These are phyloP conservation scores for Microdochium trichocladiopsis DNA, from an alignment of 2,329 filamentous ascomycete species.

Conservation along the genomic window DNA sequence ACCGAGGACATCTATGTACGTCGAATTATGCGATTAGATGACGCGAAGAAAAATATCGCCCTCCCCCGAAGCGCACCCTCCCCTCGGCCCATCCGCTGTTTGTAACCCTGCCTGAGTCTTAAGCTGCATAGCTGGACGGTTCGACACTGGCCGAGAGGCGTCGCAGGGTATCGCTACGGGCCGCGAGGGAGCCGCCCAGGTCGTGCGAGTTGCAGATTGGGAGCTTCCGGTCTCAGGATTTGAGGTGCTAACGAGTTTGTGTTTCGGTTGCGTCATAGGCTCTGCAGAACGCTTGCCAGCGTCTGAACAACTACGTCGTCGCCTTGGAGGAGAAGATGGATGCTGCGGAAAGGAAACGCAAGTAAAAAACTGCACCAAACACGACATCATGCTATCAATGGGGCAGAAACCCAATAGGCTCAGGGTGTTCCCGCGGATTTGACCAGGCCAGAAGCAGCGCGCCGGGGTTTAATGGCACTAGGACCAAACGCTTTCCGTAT, in stretches of 20 bases:
- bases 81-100: too few relatives aligned
- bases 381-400: neutral
- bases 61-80: too few relatives aligned
- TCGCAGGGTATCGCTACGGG: too few relatives aligned
- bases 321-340: conserved; percentile 76
- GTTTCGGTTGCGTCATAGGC: conserved; percentile 44
- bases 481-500: too few relatives aligned
- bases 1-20: conserved; percentile 94
- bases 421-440: too few relatives aligned
- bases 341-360: conserved; percentile 57
- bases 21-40: too few relatives aligned
- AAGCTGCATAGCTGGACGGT: too few relatives aligned
- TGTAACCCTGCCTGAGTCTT: too few relatives aligned
- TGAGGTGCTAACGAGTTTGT: conserved; percentile 4
- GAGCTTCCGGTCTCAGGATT: neutral
- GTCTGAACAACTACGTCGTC: conserved; percentile 77
- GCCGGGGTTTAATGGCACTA: too few relatives aligned
- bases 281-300: conserved; percentile 79
- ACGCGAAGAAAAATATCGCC: conserved; percentile 10
- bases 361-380: conserved; percentile 30
- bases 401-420: neutral
- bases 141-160: too few relatives aligned
- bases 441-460: neutral
- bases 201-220: too few relatives aligned
- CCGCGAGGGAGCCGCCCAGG: too few relatives aligned